phyloP scores from a whole-genome alignment of 257 asterid genomes.

The Sherardia arvensis region DNA sequence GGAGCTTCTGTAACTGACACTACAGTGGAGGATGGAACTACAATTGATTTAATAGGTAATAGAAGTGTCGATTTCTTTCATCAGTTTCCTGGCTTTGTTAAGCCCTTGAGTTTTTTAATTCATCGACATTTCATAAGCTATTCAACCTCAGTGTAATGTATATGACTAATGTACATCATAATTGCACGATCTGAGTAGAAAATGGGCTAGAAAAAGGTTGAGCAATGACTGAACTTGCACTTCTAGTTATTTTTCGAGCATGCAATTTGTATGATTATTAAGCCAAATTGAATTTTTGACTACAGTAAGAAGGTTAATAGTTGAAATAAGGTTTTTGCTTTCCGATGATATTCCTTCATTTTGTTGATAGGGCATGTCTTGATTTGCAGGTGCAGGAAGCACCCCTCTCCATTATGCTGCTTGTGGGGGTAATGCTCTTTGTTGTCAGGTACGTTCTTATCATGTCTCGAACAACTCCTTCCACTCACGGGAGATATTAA shows the following conservation, averaged over 20 bases:
- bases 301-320: background rate
- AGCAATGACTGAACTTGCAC: background rate
- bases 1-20: conserved; percentile 58
- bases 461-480: conserved; percentile 4
- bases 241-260: background rate
- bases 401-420: conserved; percentile 92
- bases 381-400: conserved; percentile 72
- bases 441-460: conserved; percentile 61
- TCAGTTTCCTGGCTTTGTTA: background rate
- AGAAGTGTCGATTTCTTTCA: background rate
- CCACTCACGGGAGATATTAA: background rate
- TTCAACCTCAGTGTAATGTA: background rate
- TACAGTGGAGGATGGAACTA: conserved; percentile 73
- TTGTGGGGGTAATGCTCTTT: conserved; percentile 81
- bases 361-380: background rate
- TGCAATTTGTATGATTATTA: background rate
- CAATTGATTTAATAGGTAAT: conserved; percentile 75
- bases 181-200: background rate
- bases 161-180: background rate
- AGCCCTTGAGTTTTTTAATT: background rate
- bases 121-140: background rate
- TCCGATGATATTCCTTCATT: background rate
- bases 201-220: background rate
- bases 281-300: background rate
- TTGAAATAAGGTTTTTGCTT: background rate